These are phyloP conservation scores for Kuraishia cidri DNA, from an alignment of 805 yeast genomes.

Conservation along the genomic window DNA sequence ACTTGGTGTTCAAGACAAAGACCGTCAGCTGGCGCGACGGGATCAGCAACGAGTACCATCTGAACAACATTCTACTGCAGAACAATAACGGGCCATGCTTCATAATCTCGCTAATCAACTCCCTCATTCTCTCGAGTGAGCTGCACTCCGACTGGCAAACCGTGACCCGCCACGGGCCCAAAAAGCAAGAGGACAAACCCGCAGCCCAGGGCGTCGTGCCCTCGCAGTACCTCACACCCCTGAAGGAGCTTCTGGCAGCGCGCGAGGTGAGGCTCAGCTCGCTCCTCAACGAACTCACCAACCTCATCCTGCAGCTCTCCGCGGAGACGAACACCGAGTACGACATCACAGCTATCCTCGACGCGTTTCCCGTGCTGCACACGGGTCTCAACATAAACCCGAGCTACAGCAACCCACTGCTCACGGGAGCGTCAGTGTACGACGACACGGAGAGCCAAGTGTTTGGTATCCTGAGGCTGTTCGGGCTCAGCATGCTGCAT, in stretches of 20 bases:
- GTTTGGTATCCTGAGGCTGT: conserved; percentile 10
- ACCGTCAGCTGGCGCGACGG: conserved; percentile 17
- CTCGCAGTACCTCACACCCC: conserved; percentile 6
- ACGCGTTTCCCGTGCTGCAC: conserved; percentile 52
- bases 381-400: conserved; percentile 73
- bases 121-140: conserved; percentile 46
- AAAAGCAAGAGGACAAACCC: background rate
- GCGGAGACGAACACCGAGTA: conserved; percentile 15
- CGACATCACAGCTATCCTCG: conserved; percentile 34
- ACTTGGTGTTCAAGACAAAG: conserved; percentile 17
- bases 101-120: conserved; percentile 66
- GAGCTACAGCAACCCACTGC: conserved; percentile 33
- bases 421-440: conserved; percentile 4
- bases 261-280: conserved; percentile 22
- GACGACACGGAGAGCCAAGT: conserved; percentile 6
- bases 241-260: conserved; percentile 13
- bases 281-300: conserved; percentile 42
- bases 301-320: conserved; percentile 22
- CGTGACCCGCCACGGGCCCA: background rate
- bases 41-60: conserved; percentile 11
- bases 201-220: background rate
- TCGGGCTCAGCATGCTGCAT: conserved; percentile 44
- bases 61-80: conserved; percentile 61
- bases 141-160: conserved; percentile 11
- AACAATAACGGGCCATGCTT: conserved; percentile 88